Evolutionary conservation across 2,329 filamentous ascomycete species (phyloP).

Genomic region (Stachybotrys chartarum): DNA sequence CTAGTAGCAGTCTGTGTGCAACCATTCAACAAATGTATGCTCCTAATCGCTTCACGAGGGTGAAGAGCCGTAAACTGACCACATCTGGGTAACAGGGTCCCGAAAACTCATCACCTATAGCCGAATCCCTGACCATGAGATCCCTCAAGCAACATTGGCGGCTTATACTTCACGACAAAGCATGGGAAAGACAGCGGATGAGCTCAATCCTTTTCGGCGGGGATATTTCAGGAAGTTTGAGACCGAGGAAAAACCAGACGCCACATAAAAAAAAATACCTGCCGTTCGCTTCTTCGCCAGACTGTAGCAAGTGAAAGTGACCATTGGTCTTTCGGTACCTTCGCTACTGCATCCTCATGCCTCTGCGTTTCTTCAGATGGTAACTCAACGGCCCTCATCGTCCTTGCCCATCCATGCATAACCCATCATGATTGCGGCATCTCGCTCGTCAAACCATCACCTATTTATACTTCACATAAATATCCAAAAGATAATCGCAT

Average conservation of each 20-base stretch:
- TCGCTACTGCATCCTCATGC: background rate
- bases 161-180: constrained; percentile 21
- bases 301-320: background rate
- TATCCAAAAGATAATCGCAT: constrained; percentile 7
- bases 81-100: constrained; percentile 56
- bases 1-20: constrained; percentile 75
- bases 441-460: background rate
- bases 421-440: background rate
- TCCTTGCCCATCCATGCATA: constrained; percentile 7
- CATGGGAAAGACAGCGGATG: constrained; percentile 45
- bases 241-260: constrained; percentile 16
- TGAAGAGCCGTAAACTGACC: constrained; percentile 1
- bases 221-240: constrained; percentile 52
- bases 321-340: background rate
- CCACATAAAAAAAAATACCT: background rate
- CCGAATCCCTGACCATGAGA: constrained; percentile 53
- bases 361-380: background rate
- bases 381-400: background rate
- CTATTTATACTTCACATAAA: constrained; percentile 2
- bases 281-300: background rate
- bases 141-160: constrained; percentile 37
- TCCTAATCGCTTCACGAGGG: background rate
- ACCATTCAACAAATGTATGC: constrained; percentile 77
- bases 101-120: constrained; percentile 82
- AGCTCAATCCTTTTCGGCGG: constrained; percentile 53